A percentile compares a stretch with the other conserved stretches of the same genome.
phyloP scores from a whole-genome alignment of 2,329 filamentous ascomycete species.

The Talaromyces sp. region DNA sequence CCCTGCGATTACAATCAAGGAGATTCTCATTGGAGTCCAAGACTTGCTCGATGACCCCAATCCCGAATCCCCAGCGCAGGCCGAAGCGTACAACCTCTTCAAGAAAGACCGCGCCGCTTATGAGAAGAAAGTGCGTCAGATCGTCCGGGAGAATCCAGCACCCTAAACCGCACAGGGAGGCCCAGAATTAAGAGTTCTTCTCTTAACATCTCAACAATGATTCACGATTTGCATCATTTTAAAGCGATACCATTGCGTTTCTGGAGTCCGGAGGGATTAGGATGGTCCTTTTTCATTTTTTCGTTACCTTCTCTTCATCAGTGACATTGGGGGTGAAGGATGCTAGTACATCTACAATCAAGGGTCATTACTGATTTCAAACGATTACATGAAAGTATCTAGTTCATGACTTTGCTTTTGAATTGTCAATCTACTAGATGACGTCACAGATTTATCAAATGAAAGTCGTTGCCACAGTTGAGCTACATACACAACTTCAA shows the following conservation, averaged over 20 bases:
- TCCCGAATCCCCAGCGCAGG: conserved; percentile 92
- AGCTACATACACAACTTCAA: neutral
- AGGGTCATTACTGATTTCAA: neutral
- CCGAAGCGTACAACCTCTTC: conserved; percentile 94
- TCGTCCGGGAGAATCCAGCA: conserved; percentile 86
- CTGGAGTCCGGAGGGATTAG: neutral
- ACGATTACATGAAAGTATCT: neutral
- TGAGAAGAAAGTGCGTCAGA: conserved; percentile 79
- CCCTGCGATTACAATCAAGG: conserved; percentile 96
- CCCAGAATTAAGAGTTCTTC: neutral
- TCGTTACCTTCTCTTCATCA: neutral
- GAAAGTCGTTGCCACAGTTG: neutral
- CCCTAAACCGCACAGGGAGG: conserved; percentile 46
- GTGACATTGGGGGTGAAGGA: neutral
- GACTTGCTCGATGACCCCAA: conserved; percentile 95
- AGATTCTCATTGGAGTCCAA: conserved; percentile 94
- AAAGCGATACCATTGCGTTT: conserved; percentile 4
- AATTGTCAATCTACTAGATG: neutral
- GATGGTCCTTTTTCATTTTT: neutral
- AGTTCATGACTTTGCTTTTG: neutral
- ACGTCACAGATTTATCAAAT: neutral
- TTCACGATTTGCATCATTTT: conserved; percentile 5
- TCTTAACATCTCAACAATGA: neutral
- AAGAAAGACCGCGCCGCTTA: conserved; percentile 87
- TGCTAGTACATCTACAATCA: neutral